Conservation (phyloP, 768 basidiomycete genomes). For the Mycena chlorophos region DNA sequence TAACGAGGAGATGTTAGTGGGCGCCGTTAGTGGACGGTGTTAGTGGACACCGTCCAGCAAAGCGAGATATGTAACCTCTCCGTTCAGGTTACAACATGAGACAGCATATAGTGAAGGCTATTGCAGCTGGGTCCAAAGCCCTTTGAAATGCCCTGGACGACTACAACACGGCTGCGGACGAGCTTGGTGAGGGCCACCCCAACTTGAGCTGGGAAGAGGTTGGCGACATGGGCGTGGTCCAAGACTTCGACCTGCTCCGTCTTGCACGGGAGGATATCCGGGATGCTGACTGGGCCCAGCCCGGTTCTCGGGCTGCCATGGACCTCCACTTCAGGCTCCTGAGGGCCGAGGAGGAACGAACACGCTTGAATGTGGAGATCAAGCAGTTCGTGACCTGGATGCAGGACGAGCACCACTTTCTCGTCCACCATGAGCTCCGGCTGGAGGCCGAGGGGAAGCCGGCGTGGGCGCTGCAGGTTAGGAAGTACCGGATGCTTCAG, state of each 20-base stretch:
- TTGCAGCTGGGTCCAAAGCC: background rate
- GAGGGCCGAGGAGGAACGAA: conserved; percentile 21
- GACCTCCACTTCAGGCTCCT: conserved; percentile 13
- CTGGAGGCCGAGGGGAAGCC: background rate
- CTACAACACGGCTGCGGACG: background rate
- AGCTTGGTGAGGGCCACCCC: background rate
- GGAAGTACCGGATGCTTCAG: conserved; percentile 2
- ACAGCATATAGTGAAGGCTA: background rate
- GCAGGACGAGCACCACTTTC: conserved; percentile 9
- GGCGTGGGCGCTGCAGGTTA: conserved; percentile 8
- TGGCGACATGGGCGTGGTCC: background rate
- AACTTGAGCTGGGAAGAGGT: background rate
- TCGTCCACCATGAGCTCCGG: background rate
- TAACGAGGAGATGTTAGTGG: too few relatives aligned
- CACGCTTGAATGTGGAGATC: conserved; percentile 9
- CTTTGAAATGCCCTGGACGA: background rate
- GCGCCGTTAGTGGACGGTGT: too few relatives aligned
- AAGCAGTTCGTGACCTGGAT: conserved; percentile 11
- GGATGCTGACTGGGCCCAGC: conserved; percentile 8
- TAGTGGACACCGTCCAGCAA: too few relatives aligned
- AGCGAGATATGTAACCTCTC: too few relatives aligned
- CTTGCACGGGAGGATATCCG: conserved; percentile 3
- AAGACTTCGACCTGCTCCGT: background rate
- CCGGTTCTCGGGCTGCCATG: conserved; percentile 1
- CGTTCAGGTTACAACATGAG: background rate